A percentile compares a stretch with the other conserved stretches of the same genome.
These are phyloP conservation scores for Candida yuanshanica DNA, from an alignment of 805 yeast species.

Conservation along the genomic window DNA sequence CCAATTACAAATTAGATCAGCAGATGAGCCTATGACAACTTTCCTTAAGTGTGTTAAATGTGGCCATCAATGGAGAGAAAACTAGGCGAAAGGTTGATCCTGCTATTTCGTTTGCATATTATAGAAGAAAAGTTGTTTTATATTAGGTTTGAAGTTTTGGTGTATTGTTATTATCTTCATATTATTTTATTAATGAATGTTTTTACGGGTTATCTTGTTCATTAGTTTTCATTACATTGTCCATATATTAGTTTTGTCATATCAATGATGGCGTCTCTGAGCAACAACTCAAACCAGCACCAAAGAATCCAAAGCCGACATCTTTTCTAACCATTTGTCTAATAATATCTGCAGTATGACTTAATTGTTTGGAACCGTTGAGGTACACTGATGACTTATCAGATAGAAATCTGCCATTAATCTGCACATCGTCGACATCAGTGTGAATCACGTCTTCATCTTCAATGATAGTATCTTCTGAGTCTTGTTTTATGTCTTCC, in stretches of 20 bases:
- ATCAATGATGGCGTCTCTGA: neutral
- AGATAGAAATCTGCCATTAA: neutral
- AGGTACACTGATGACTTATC: neutral
- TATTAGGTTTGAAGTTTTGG: neutral
- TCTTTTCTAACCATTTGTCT: neutral
- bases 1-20: constrained; percentile 94
- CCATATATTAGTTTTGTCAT: neutral
- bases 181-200: neutral
- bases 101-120: neutral
- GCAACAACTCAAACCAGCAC: neutral
- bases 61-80: constrained; percentile 95
- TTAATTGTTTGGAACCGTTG: neutral
- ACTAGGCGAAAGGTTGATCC: constrained; percentile 35
- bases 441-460: neutral
- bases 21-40: constrained; percentile 99
- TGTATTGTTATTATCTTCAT: neutral
- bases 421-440: neutral
- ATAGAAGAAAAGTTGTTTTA: neutral
- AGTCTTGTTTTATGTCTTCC: neutral
- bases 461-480: neutral
- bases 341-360: neutral
- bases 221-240: neutral
- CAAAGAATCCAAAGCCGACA: constrained; percentile 3
- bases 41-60: constrained; percentile 93
- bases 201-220: neutral